Conservation (phyloP, 805 yeast genomes). For the Kodamaea kakaduensis region DNA sequence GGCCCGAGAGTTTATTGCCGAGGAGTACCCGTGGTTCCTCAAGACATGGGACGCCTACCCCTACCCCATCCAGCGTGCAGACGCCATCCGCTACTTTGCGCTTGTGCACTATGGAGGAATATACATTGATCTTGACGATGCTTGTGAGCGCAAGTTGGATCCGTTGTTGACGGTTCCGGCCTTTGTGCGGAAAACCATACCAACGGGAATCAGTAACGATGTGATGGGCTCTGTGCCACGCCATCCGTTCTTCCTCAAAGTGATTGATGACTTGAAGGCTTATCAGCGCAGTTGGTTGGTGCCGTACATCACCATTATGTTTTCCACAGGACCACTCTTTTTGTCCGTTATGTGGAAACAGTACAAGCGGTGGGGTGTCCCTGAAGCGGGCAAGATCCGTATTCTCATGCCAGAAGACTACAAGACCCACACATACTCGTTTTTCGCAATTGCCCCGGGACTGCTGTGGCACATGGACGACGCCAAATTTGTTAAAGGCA, state of each 20-base stretch:
- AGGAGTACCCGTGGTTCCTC: conserved; percentile 84
- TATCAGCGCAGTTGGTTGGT: conserved; percentile 71
- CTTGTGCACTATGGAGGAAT: conserved; percentile 83
- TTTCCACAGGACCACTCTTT: conserved; percentile 87
- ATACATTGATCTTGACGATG: conserved; percentile 87
- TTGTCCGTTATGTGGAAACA: conserved; percentile 84
- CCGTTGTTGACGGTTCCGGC: conserved; percentile 80
- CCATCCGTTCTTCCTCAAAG: conserved; percentile 80
- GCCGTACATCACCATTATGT: conserved; percentile 90
- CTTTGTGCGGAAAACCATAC: conserved; percentile 79
- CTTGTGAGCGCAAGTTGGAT: conserved; percentile 74
- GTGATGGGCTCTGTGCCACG: conserved; percentile 86
- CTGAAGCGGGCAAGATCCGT: conserved; percentile 61
- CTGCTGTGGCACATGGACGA: conserved; percentile 93
- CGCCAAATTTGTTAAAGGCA: conserved; percentile 68
- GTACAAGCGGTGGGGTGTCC: conserved; percentile 75
- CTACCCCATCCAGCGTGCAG: conserved; percentile 85
- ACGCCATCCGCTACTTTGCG: conserved; percentile 84
- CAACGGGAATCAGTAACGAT: conserved; percentile 90
- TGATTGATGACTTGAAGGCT: conserved; percentile 56
- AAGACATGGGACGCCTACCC: conserved; percentile 71
- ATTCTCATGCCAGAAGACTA: conserved; percentile 72
- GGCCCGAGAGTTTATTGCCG: conserved; percentile 72
- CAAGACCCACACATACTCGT: conserved; percentile 55
- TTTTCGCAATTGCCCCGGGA: conserved; percentile 74